These are phyloP conservation scores for Saccharomyces hybrid DNA, from an alignment of 1,139 yeast genomes.

Conservation along the genomic window DNA sequence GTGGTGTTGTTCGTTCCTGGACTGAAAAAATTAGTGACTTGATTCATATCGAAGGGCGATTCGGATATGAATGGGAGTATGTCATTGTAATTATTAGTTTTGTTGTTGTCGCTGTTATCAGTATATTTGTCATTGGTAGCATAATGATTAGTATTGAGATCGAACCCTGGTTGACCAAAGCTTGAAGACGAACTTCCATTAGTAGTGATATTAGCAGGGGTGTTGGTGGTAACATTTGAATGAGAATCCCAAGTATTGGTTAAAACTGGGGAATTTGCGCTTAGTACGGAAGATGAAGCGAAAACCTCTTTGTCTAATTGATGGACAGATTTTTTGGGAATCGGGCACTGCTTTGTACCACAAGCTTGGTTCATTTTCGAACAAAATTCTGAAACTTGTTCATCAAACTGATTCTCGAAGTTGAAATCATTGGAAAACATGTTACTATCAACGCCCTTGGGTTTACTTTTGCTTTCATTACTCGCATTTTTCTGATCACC, in stretches of 20 bases:
- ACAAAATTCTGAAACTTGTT: constrained; percentile 57
- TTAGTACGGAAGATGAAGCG: not conserved
- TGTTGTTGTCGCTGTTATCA: constrained; percentile 1
- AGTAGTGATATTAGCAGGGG: constrained; percentile 5
- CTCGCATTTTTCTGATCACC: not conserved
- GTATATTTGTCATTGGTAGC: not conserved
- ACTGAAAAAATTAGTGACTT: not conserved
- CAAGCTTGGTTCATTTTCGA: constrained; percentile 70
- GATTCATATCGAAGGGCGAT: constrained; percentile 3
- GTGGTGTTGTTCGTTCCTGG: constrained; percentile 1
- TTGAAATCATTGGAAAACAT: constrained; percentile 28
- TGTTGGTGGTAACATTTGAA: constrained; percentile 3
- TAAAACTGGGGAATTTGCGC: not conserved
- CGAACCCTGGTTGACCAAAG: constrained; percentile 12
- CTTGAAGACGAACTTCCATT: constrained; percentile 5
- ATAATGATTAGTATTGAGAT: not conserved
- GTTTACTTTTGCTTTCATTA: not conserved
- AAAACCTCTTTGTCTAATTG: constrained; percentile 1
- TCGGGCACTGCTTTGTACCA: constrained; percentile 66
- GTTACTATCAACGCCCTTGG: constrained; percentile 10
- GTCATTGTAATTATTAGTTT: not conserved
- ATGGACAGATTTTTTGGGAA: constrained; percentile 41
- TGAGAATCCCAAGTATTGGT: constrained; percentile 11
- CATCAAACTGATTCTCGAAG: constrained; percentile 41
- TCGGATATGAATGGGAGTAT: constrained; percentile 1